Base-by-base conservation (phyloP, 1,139 yeast genomes). In the Hemisphaericaspora subhashii region DNA sequence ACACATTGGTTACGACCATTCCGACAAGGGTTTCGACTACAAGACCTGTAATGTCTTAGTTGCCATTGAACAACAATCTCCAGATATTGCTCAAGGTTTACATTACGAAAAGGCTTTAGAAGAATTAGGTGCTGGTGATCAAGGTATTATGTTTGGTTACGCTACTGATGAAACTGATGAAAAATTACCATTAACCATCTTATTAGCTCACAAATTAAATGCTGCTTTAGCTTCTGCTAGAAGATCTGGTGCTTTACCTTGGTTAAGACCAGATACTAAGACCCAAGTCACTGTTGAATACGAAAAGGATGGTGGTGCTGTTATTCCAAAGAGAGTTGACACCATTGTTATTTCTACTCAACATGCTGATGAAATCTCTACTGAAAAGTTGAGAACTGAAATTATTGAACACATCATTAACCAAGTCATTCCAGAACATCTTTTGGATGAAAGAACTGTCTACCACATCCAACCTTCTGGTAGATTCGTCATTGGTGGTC, bases 381-480 rank as follows among this genome's bases (percentile, higher is more conserved):
- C 97, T 56, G 97, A 81, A 65, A 96, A 89, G 61, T 75, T 92
- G 63, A 86, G 97, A 77, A 46, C 69, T 30, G 85, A 85, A 71
- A 77, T 92, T 55, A 68, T 76, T 58, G 77, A 82, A 55, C 86
- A 92, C 69, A 79, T 92, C 62, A 72, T 92, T 70, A 81, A 87
- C 72, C 86, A 86, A 77, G 97, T 90, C 55, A 88, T 90, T 53
- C 97, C 98, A 60, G 83, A 83, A 46, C 74, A 88, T 54, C 79
- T 86, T 64, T 81, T 92, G 64, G 98, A 94, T 65, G 96, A 84
- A 62, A 87, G 86, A 74, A 92, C 99, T 65, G 75, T 83, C 60
- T 90, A 88, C 82, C 98, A 90, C 83, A 88, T 94, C 62, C 98
- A 92, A 75, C 99, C 99, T 57, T 90, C 98, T 51, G 99, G 99